phyloP scores from a whole-genome alignment of 495 filamentous ascomycete species.

The Tetracladium setigerum region DNA sequence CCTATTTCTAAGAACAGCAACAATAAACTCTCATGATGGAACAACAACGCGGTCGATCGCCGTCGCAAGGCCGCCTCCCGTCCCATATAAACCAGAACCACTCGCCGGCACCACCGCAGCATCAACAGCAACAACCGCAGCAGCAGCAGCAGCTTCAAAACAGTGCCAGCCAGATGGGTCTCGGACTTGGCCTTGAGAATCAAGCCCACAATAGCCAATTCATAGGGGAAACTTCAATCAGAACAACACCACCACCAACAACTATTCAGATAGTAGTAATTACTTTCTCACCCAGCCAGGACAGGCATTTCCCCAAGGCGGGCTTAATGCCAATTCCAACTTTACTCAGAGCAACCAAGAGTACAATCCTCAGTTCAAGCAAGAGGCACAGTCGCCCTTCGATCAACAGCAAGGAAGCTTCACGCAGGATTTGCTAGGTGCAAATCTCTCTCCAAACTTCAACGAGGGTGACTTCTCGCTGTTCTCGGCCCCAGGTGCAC shows the following conservation, averaged over 20 bases:
- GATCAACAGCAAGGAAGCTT: slow-evolving; percentile 17
- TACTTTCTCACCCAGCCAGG: slow-evolving; percentile 16
- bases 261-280: slow-evolving; percentile 9
- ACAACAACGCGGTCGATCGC: slow-evolving; percentile 23
- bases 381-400: slow-evolving; percentile 14
- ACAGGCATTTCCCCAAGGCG: slow-evolving; percentile 13
- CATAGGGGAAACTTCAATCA: slow-evolving; percentile 11
- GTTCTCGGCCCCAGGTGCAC: slow-evolving; percentile 32
- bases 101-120: slow-evolving; percentile 15
- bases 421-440: slow-evolving; percentile 19
- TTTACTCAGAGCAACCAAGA: slow-evolving; percentile 14
- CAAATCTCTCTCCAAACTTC: slow-evolving; percentile 32
- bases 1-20: slow-evolving; percentile 25
- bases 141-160: slow-evolving; percentile 15
- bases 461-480: slow-evolving; percentile 44
- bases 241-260: slow-evolving; percentile 1
- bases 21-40: slow-evolving; percentile 17
- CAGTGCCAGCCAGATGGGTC: slow-evolving; percentile 13
- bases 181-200: slow-evolving; percentile 18
- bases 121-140: no score
- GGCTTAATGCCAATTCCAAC: slow-evolving; percentile 5
- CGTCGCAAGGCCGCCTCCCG: slow-evolving; percentile 21
- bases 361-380: slow-evolving; percentile 18
- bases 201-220: slow-evolving; percentile 16
- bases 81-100: slow-evolving; percentile 21